Percentiles rank a stretch among this genome's conserved stretches.
These are phyloP conservation scores for Sugiyamaella grinbergsii DNA, from an alignment of 1,139 yeast species.

Conservation along the genomic window DNA sequence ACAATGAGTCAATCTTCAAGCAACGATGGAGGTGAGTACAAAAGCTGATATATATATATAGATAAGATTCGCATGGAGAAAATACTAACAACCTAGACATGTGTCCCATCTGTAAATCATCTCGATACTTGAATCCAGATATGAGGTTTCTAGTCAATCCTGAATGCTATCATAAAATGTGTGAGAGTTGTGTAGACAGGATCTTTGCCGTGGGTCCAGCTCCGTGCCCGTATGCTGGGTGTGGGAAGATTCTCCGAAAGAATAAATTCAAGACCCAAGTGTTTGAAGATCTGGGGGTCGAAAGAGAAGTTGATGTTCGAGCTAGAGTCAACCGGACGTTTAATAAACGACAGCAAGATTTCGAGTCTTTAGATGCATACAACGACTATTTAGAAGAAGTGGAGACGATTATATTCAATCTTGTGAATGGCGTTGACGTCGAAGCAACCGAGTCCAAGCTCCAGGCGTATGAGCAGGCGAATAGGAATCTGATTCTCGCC, in stretches of 20 bases:
- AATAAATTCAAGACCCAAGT: slow-evolving; percentile 89
- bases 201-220: slow-evolving; percentile 95
- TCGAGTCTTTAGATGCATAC: slow-evolving; percentile 58
- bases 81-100: slow-evolving; percentile 53
- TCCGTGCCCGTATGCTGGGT: slow-evolving; percentile 91
- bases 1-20: slow-evolving; percentile 1
- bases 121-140: slow-evolving; percentile 89
- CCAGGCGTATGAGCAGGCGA: slow-evolving; percentile 70
- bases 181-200: slow-evolving; percentile 95
- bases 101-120: slow-evolving; percentile 98
- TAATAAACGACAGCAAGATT: slow-evolving; percentile 80
- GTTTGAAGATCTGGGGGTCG: slow-evolving; percentile 87
- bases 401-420: slow-evolving; percentile 77
- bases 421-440: slow-evolving; percentile 68
- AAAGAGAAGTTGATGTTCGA: slow-evolving; percentile 88
- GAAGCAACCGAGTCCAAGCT: slow-evolving; percentile 72
- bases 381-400: slow-evolving; percentile 81
- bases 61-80: background rate
- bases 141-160: slow-evolving; percentile 92
- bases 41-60: background rate
- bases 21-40: slow-evolving; percentile 14
- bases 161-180: slow-evolving; percentile 96
- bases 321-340: slow-evolving; percentile 74
- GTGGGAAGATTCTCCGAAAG: slow-evolving; percentile 84
- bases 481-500: slow-evolving; percentile 73